Evolutionary conservation across 768 basidiomycete species (phyloP).

Genomic region (Paxillus rubicundulus): DNA sequence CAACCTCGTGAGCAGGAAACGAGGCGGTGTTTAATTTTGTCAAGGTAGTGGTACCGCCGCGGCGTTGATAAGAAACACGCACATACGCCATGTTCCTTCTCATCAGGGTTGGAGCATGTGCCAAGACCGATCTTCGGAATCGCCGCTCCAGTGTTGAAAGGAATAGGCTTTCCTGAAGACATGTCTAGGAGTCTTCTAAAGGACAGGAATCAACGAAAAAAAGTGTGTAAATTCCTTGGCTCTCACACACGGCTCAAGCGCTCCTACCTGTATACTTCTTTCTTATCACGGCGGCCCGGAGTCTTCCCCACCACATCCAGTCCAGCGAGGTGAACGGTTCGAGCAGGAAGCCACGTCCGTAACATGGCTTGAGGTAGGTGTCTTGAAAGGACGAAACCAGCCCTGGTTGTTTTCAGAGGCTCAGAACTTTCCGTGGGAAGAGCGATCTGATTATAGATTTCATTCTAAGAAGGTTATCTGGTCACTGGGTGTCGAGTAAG

Average conservation of each 20-base stretch:
- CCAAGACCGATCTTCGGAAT: slow-evolving; percentile 82
- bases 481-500: too few species aligned
- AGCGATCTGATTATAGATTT: background rate
- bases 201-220: background rate
- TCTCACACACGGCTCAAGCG: background rate
- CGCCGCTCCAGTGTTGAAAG: slow-evolving; percentile 45
- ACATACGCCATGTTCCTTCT: slow-evolving; percentile 72
- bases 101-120: slow-evolving; percentile 72
- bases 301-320: background rate
- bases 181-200: background rate
- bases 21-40: background rate
- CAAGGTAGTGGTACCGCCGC: background rate
- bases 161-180: slow-evolving; percentile 31
- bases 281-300: background rate
- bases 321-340: too few species aligned
- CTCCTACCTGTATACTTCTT: background rate
- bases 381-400: too few species aligned
- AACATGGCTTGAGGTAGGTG: too few species aligned
- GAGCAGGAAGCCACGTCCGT: too few species aligned
- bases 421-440: background rate
- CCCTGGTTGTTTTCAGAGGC: background rate
- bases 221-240: background rate
- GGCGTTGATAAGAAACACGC: background rate
- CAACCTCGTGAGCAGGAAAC: slow-evolving; percentile 43
- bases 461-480: background rate